Conservation (phyloP, 2,329 filamentous ascomycete species). For the Fusarium sp. region DNA sequence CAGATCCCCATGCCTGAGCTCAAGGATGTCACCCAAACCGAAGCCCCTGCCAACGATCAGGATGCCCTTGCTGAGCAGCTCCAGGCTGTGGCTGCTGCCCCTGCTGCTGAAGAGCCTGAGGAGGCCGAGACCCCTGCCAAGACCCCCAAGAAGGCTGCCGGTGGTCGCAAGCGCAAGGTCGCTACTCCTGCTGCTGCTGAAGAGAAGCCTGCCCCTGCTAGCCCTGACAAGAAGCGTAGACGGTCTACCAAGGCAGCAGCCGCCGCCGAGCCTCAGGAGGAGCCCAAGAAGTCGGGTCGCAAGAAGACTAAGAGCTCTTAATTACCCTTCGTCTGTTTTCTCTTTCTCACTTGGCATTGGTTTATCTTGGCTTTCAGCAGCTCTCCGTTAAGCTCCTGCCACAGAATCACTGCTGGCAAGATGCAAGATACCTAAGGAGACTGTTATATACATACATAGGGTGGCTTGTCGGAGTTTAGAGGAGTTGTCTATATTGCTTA, state of each 20-base stretch:
- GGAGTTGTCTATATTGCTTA: slow-evolving; percentile 22
- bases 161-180: slow-evolving; percentile 68
- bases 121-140: slow-evolving; percentile 62
- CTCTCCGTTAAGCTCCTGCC: slow-evolving; percentile 37
- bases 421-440: slow-evolving; percentile 45
- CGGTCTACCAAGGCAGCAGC: slow-evolving; percentile 65
- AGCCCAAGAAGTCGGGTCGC: slow-evolving; percentile 69
- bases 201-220: slow-evolving; percentile 60
- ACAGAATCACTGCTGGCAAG: slow-evolving; percentile 5
- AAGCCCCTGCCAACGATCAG: slow-evolving; percentile 58
- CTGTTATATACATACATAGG: slow-evolving; percentile 34
- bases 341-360: slow-evolving; percentile 33
- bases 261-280: slow-evolving; percentile 64
- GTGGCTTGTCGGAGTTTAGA: slow-evolving; percentile 44
- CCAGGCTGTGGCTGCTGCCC: slow-evolving; percentile 55
- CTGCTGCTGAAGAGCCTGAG: slow-evolving; percentile 55
- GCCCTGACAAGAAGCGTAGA: slow-evolving; percentile 73
- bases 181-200: slow-evolving; percentile 58
- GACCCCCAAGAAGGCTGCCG: slow-evolving; percentile 67
- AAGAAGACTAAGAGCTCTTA: slow-evolving; percentile 66
- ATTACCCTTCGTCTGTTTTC: slow-evolving; percentile 33
- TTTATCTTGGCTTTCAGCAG: slow-evolving; percentile 19
- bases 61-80: slow-evolving; percentile 71
- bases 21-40: slow-evolving; percentile 55
- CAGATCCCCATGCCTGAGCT: slow-evolving; percentile 65